Percentiles rank a stretch among this genome's conserved stretches.
Conservation (phyloP, 805 yeast species). For the Lipomyces spencermartinsiae region DNA sequence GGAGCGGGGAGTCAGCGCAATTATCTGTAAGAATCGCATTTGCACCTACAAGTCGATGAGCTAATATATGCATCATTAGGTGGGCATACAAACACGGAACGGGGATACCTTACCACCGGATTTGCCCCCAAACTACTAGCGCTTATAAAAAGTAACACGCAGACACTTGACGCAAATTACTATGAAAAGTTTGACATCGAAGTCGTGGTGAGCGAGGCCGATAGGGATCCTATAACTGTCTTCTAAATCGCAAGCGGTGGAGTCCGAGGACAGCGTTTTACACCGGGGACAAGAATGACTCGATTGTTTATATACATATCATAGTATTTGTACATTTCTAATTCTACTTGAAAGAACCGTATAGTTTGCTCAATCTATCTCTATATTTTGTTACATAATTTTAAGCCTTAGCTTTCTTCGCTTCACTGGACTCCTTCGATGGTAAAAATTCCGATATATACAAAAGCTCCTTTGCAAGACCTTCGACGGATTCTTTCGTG, state of each 20-base stretch:
- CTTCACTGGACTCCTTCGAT: constrained; percentile 21
- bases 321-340: not conserved
- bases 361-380: not conserved
- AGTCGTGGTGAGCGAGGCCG: constrained; percentile 54
- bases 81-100: constrained; percentile 91
- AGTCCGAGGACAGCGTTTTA: not conserved
- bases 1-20: constrained; percentile 73
- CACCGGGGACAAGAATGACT: not conserved
- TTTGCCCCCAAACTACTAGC: constrained; percentile 57
- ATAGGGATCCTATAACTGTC: constrained; percentile 64
- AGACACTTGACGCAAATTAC: constrained; percentile 5
- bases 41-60: not conserved
- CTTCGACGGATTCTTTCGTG: constrained; percentile 27
- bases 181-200: constrained; percentile 41
- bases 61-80: constrained; percentile 17
- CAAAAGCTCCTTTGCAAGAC: constrained; percentile 19
- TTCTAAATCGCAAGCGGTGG: constrained; percentile 10
- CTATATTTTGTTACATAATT: not conserved
- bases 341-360: not conserved
- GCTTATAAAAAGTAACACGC: constrained; percentile 47
- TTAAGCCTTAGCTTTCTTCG: constrained; percentile 1
- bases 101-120: constrained; percentile 69
- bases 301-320: not conserved
- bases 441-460: constrained; percentile 28
- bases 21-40: constrained; percentile 56